Evolutionary conservation across 2,329 filamentous ascomycete species (phyloP), one percentile per base, ranked within the genome.

Genomic region (Fusarium transvaalense): DNA sequence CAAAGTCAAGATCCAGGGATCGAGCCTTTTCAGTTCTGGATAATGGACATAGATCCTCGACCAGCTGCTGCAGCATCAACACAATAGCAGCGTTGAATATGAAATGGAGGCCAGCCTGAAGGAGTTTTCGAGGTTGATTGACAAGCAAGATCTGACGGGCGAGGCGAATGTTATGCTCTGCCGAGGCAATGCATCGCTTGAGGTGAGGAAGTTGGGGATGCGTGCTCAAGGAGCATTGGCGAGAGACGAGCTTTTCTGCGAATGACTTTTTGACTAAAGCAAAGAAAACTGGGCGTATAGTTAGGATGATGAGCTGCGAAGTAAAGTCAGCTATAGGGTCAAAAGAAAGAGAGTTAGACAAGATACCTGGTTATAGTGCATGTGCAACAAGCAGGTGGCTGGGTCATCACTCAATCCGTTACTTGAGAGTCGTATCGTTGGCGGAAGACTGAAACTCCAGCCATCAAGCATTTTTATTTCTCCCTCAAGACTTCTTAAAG

Each of bases 31-130:
- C 61, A 10, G 74, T 72, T 34, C 77, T 35, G 61, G 72, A 51
- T 68, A 74, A 46, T 23, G 62, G 61, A 32, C 69, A 60, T 35
- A 78, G 75, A 23, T 77, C 73, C 39, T 78, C 78, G 4, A 83
- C 75, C 25, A 85, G 77, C 61, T 82, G 78, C 60, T 82, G 79
- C 54, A 86, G 77, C 55, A 84, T 78, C 32, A 86, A 77, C 19
- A 84, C 78, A 37, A 84, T 77, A 56, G 83, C 81, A 4, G 84
- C 82, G 70, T 84, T 85, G 76, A 86, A 85, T 38, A 85, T 78
- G 66, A 82, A 80, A 73, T 85, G 83, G 50, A 85, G 76, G 12
- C 81, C 81, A 0, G 80, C 77, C 39, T 84, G 79, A 10, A 83
- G 77, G 4, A 84, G 77, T 64, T 81, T 83, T 15, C 77, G 75